Percentiles rank a stretch among this genome's conserved stretches.
These are phyloP conservation scores for Ajuga reptans DNA, from an alignment of 305 asterid genomes.

Conservation along the genomic window DNA sequence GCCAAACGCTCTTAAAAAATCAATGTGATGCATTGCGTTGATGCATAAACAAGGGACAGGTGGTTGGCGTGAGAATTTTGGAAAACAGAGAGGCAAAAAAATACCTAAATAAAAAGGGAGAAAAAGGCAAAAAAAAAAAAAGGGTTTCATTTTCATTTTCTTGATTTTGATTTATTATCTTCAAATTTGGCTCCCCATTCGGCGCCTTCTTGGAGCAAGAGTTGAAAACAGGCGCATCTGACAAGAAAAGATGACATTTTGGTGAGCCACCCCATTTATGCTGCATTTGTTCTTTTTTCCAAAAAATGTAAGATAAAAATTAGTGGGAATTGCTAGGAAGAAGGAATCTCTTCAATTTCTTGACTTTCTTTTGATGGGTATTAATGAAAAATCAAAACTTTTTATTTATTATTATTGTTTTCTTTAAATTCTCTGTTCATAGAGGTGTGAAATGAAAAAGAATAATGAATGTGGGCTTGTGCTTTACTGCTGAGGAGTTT, in stretches of 20 bases:
- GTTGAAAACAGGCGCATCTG: constrained; percentile 33
- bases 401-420: constrained; percentile 6
- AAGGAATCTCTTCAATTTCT: constrained; percentile 6
- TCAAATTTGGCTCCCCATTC: constrained; percentile 10
- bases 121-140: background rate
- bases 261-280: constrained; percentile 33
- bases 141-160: background rate
- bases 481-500: constrained; percentile 28
- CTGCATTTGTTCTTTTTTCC: background rate
- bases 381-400: constrained; percentile 19
- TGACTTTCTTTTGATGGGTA: constrained; percentile 9
- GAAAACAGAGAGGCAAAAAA: constrained; percentile 21
- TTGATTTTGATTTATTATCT: background rate
- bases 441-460: background rate
- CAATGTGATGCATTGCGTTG: constrained; percentile 17
- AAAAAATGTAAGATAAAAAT: background rate
- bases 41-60: constrained; percentile 38
- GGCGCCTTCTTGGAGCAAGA: constrained; percentile 30
- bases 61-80: constrained; percentile 56
- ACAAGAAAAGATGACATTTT: constrained; percentile 25
- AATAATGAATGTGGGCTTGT: constrained; percentile 29
- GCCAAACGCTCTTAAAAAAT: background rate
- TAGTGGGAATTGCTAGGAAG: constrained; percentile 19
- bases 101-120: background rate
- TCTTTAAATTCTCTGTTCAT: constrained; percentile 9